phyloP scores from a whole-genome alignment of 805 yeast species.

The Candida gorgasii region DNA sequence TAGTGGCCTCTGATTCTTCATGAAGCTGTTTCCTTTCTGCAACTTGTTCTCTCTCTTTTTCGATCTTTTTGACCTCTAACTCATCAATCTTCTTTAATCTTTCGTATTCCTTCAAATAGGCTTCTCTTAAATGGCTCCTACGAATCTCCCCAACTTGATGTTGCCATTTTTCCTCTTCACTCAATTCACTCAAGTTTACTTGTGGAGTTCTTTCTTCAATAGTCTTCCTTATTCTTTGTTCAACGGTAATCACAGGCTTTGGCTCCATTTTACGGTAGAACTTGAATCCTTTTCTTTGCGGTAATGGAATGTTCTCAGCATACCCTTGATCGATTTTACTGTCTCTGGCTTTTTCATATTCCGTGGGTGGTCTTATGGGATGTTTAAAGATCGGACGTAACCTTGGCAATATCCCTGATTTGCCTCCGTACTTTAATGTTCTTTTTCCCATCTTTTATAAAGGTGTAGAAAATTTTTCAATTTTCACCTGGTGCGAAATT shows the following conservation, averaged over 20 bases:
- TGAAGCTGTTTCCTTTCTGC: constrained; percentile 26
- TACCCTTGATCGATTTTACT: constrained; percentile 57
- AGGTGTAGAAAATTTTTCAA: too few relatives aligned
- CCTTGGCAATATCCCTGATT: constrained; percentile 81
- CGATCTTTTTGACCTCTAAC: constrained; percentile 24
- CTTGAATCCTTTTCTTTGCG: constrained; percentile 48
- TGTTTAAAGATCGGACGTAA: constrained; percentile 71
- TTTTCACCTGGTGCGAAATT: too few relatives aligned
- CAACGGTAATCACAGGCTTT: constrained; percentile 58
- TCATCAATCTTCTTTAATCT: constrained; percentile 42
- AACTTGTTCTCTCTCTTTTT: constrained; percentile 21
- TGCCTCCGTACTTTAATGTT: constrained; percentile 53
- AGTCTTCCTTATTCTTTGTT: constrained; percentile 55
- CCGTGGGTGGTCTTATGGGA: constrained; percentile 56
- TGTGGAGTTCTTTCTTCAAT: constrained; percentile 46
- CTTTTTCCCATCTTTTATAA: constrained; percentile 54
- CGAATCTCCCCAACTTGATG: constrained; percentile 63
- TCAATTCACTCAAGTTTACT: constrained; percentile 32
- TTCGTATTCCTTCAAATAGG: constrained; percentile 56
- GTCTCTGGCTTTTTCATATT: constrained; percentile 42
- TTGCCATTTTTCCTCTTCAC: constrained; percentile 45
- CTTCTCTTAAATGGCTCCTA: constrained; percentile 65
- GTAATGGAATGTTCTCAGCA: constrained; percentile 71
- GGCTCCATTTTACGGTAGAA: constrained; percentile 55
- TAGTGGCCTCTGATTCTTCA: constrained; percentile 53